Base-by-base conservation (phyloP, 2,329 filamentous ascomycete genomes). In the Paecilomyces variotii region DNA sequence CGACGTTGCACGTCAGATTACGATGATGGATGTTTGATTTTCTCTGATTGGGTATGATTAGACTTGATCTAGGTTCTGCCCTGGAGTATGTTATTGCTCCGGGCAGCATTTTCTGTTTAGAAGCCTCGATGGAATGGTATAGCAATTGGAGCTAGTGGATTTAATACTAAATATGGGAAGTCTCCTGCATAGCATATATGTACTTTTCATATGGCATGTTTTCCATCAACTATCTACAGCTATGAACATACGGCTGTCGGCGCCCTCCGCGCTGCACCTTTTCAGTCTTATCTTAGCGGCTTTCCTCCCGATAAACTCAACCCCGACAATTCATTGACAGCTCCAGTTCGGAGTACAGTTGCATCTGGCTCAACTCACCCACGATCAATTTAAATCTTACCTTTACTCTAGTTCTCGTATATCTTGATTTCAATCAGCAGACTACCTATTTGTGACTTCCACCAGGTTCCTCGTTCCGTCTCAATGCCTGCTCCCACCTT, bases 401-500 rank as follows among this genome's bases (percentile, higher is more conserved):
- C 1, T 19, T n/a, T 45, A 19, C 19, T 14, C 39, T 14, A 9
- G 6, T 6, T 12, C 9, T 24, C 7, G 5, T 19, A 19, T 45
- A 19, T 45, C 35, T 14, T 45, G 19, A 4, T 19, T 19, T n/a
- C 19, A 7, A 7, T 6, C 7, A 7, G 1, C 3, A 14, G 9
- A 19, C 19, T 45, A n/a, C 7, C 12, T 24, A 2, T 19, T 45
- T 19, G 9, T 1, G 4, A 2, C 7, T n/a, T 19, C 5, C 5
- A 19, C 7, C n/a, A 45, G 12, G 7, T 6, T 7, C 14, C 39
- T 24, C n/a, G 9, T 24, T 19, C n/a, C 39, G 6, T 7, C 56
- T 65, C 45, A 56, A 75, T 74, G 72, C 57, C 67, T 2, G 62
- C 69, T 30, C 70, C 70, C 26, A 70, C 63, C 35, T 71, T 74